Evolutionary conservation across 2,329 filamentous ascomycete genomes (phyloP).

Genomic region (Exophiala viscosa): DNA sequence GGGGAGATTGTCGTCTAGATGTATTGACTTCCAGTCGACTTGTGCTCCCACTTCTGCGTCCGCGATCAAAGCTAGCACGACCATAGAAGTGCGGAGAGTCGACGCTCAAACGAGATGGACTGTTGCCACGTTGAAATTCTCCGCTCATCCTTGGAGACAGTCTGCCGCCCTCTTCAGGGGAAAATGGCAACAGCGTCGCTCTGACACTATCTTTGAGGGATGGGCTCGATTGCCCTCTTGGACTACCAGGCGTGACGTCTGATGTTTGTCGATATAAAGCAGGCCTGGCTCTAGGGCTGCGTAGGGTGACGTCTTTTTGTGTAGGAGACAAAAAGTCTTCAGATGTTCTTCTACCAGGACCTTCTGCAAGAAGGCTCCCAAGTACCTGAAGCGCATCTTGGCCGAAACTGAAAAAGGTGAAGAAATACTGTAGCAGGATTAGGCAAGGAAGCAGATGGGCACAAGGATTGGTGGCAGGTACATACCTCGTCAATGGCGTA

Average conservation of each 20-base stretch:
- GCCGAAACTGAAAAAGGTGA: slow-evolving; percentile 87
- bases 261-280: slow-evolving; percentile 7
- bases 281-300: slow-evolving; percentile 9
- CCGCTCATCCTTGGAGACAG: slow-evolving; percentile 50
- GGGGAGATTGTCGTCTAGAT: slow-evolving; percentile 45
- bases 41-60: slow-evolving; percentile 61
- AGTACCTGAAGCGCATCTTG: slow-evolving; percentile 78
- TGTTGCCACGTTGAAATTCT: slow-evolving; percentile 41
- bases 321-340: slow-evolving; percentile 29
- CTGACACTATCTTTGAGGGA: slow-evolving; percentile 55
- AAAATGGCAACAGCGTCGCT: slow-evolving; percentile 57
- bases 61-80: slow-evolving; percentile 36
- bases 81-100: slow-evolving; percentile 30
- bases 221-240: slow-evolving; percentile 18
- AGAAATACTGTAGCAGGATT: slow-evolving; percentile 67
- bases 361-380: slow-evolving; percentile 66
- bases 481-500: slow-evolving; percentile 88
- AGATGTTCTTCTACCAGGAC: slow-evolving; percentile 46
- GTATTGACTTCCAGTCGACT: slow-evolving; percentile 52
- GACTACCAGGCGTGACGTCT: slow-evolving; percentile 9
- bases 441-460: slow-evolving; percentile 2
- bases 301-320: slow-evolving; percentile 14
- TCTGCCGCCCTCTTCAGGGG: slow-evolving; percentile 37
- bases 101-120: slow-evolving; percentile 32
- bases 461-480: slow-evolving; percentile 6